Conservation (phyloP, 441 rosid species). For the Populus tomentosa region DNA sequence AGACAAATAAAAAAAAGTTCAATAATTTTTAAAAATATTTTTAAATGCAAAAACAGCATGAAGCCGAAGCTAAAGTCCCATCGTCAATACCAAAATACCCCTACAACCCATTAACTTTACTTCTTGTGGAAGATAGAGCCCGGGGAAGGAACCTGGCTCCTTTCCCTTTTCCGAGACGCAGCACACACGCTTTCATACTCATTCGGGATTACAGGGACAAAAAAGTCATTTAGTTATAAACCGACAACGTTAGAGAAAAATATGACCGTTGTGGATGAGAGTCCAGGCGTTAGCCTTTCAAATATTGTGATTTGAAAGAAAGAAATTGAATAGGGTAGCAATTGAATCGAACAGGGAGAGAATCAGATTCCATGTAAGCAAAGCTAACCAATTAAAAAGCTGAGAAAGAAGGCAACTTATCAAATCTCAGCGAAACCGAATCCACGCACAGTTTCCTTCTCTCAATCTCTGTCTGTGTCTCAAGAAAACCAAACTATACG, state of each 20-base stretch:
- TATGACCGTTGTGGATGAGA: constrained; percentile 57
- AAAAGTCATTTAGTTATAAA: constrained; percentile 11
- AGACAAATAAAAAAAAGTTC: too few relatives aligned
- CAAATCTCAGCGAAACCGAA: neutral
- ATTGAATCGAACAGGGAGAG: neutral
- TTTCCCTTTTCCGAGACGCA: neutral
- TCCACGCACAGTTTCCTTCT: neutral
- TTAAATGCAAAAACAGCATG: too few relatives aligned
- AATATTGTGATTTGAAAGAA: neutral
- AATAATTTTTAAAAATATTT: too few relatives aligned
- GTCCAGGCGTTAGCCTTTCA: neutral
- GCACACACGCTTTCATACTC: neutral
- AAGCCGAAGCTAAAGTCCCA: neutral
- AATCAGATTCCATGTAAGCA: neutral
- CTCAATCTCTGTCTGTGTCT: neutral
- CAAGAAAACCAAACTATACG: neutral
- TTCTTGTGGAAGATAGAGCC: neutral
- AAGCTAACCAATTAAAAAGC: neutral
- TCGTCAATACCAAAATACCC: neutral
- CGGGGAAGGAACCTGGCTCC: neutral
- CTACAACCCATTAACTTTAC: neutral
- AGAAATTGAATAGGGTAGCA: neutral
- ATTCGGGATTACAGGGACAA: constrained; percentile 11
- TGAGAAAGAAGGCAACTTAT: neutral
- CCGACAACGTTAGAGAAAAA: constrained; percentile 17